Conservation (phyloP, 2,329 filamentous ascomycete genomes). For the Cladophialophora bantiana region DNA sequence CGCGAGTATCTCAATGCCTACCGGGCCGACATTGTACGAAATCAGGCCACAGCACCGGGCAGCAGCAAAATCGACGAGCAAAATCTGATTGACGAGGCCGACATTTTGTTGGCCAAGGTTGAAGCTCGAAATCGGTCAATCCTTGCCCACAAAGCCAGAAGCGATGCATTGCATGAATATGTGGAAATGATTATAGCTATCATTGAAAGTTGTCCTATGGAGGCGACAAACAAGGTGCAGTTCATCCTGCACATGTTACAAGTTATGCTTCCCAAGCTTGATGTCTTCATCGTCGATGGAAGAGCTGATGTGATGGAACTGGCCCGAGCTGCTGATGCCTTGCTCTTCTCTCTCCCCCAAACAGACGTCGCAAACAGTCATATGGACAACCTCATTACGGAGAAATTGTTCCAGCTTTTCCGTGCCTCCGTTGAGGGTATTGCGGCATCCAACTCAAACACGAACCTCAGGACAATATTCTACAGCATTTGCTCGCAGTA, state of each 20-base stretch:
- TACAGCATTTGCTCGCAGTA: constrained; percentile 93
- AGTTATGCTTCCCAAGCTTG: constrained; percentile 84
- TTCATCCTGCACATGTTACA: constrained; percentile 89
- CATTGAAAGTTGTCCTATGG: constrained; percentile 81
- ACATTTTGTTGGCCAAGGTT: constrained; percentile 48
- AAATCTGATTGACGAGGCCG: constrained; percentile 49
- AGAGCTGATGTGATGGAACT: constrained; percentile 75
- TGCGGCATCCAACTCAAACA: constrained; percentile 70
- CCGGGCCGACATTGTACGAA: constrained; percentile 64
- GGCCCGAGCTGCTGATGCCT: constrained; percentile 76
- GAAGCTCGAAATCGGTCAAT: constrained; percentile 51
- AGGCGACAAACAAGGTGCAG: constrained; percentile 71
- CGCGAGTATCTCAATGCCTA: constrained; percentile 69
- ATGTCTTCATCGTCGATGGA: constrained; percentile 74
- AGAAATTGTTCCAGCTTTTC: constrained; percentile 91
- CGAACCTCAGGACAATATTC: constrained; percentile 79
- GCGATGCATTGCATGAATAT: constrained; percentile 81
- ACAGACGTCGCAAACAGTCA: constrained; percentile 44
- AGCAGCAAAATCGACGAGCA: constrained; percentile 50
- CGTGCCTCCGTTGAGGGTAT: constrained; percentile 83
- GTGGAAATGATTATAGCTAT: constrained; percentile 82
- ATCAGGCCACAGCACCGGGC: constrained; percentile 44
- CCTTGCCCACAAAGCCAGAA: constrained; percentile 55
- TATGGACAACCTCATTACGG: constrained; percentile 76
- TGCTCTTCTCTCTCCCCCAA: constrained; percentile 47